Evolutionary conservation across 768 basidiomycete genomes (phyloP), one percentile per base, ranked within the genome.

Genomic region (Termitomyces sp.): DNA sequence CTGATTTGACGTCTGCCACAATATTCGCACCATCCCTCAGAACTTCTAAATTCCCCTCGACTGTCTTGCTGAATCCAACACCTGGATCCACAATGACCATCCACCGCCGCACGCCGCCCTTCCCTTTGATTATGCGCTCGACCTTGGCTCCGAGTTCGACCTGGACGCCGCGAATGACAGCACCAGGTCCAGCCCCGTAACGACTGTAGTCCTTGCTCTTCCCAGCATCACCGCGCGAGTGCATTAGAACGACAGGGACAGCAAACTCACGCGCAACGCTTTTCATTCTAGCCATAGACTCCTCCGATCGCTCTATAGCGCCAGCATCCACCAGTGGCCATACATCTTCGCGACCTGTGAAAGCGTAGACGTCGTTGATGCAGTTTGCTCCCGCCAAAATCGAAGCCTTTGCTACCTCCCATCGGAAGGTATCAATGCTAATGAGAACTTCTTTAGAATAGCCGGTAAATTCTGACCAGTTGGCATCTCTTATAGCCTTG

Each of bases 191-290:
- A 31, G 74, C 76, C 10, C 61, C 26, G 66, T 87, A 82, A 55
- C 53, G 63, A 16, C 63, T 64, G 63, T 87, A 87, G 60, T 86
- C 78, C 73, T 91, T 91, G 76, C 94, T 81, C 60, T 76, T 63
- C 16, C 86, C 84, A 0, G 92, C 90, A 56, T 91, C 89, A 0
- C 92, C 94, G 4, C 94, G 78, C 0, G 92, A 94, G 70, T 99
- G 96, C 96, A 98, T 98, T 57, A 98, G 71, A 10, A 98, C 75
- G 49, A 94, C 87, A 0, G 94, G 95, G 0, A 89, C 88, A 5
- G 80, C 81, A 44, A 85, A 73, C 31, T 80, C 74, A 36, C 85
- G 78, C 29, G 87, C 86, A 26, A 86, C 68, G n/a, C 66, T 58
- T 53, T 87, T 84, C 90, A 96, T 90, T 53, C 77, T 71, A 10